Conservation (phyloP, 208 protist species). For the Wallacemonas sp. region DNA sequence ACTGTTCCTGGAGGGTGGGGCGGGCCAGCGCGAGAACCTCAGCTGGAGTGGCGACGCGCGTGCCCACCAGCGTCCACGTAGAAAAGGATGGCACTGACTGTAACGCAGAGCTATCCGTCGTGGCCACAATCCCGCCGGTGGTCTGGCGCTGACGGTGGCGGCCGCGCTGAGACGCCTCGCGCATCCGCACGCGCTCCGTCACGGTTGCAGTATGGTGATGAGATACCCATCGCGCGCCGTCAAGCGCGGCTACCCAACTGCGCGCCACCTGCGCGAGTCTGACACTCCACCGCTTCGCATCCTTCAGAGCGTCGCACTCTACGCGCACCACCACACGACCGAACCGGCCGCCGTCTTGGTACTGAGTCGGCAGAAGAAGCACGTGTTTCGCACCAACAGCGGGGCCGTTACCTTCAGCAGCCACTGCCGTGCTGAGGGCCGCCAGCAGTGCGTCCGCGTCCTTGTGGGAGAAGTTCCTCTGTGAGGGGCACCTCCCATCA, state of each 20-base stretch:
- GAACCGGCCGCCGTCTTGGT: background rate
- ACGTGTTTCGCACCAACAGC: background rate
- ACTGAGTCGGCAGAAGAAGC: background rate
- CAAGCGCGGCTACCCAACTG: background rate
- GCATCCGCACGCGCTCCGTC: background rate
- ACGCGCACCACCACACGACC: background rate
- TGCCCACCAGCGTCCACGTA: no score
- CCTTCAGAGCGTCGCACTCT: background rate
- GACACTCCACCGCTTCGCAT: background rate
- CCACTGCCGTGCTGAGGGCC: background rate
- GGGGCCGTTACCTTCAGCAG: no score
- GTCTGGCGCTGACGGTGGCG: no score
- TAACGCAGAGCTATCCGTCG: background rate
- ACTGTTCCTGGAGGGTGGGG: constrained; percentile 25
- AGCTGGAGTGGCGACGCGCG: no score
- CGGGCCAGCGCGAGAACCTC: constrained; percentile 15
- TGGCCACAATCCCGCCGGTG: no score
- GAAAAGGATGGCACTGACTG: no score
- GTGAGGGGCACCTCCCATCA: background rate
- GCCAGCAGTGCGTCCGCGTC: background rate
- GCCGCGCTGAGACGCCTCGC: background rate
- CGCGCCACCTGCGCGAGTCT: background rate
- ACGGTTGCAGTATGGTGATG: background rate
- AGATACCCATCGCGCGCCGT: background rate
- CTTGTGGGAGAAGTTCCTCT: background rate